These are phyloP conservation scores for Fusarium acutatum DNA, from an alignment of 2,329 filamentous ascomycete genomes.

Conservation along the genomic window DNA sequence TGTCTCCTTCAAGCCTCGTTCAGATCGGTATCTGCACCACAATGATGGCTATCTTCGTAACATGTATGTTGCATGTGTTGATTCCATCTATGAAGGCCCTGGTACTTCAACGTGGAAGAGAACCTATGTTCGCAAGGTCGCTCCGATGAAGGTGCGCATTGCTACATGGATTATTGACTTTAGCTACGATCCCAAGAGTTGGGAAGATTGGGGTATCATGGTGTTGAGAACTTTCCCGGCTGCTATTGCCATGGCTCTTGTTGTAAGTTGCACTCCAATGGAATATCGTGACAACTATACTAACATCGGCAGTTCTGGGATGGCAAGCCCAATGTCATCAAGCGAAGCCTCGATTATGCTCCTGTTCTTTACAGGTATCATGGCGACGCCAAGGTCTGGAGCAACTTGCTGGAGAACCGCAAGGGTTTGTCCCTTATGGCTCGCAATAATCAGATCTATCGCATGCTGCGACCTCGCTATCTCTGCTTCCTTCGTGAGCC, in stretches of 20 bases:
- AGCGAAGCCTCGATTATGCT: constrained; percentile 32
- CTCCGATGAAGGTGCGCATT: constrained; percentile 38
- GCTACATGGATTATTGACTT: constrained; percentile 42
- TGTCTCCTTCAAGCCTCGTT: constrained; percentile 30
- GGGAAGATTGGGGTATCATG: constrained; percentile 40
- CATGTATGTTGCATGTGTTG: constrained; percentile 39
- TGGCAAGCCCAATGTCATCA: constrained; percentile 16
- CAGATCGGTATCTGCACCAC: constrained; percentile 40
- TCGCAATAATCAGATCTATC: constrained; percentile 37
- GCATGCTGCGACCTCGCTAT: constrained; percentile 35
- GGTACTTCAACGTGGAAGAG: constrained; percentile 42
- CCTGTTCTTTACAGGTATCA: constrained; percentile 38
- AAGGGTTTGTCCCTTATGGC: constrained; percentile 33
- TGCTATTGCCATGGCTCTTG: constrained; percentile 37
- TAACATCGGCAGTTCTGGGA: constrained; percentile 35
- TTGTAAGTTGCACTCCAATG: constrained; percentile 14
- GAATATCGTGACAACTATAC: neutral
- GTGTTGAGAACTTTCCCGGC: constrained; percentile 35
- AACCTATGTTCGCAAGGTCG: constrained; percentile 40
- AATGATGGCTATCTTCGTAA: constrained; percentile 40
- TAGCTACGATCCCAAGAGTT: constrained; percentile 39
- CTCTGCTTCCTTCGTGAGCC: constrained; percentile 39
- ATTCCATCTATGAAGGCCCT: constrained; percentile 37
- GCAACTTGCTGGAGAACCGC: constrained; percentile 39
- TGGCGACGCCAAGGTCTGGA: constrained; percentile 41